phyloP scores from a whole-genome alignment of 106 monocot genomes.

The Allium sativum region DNA sequence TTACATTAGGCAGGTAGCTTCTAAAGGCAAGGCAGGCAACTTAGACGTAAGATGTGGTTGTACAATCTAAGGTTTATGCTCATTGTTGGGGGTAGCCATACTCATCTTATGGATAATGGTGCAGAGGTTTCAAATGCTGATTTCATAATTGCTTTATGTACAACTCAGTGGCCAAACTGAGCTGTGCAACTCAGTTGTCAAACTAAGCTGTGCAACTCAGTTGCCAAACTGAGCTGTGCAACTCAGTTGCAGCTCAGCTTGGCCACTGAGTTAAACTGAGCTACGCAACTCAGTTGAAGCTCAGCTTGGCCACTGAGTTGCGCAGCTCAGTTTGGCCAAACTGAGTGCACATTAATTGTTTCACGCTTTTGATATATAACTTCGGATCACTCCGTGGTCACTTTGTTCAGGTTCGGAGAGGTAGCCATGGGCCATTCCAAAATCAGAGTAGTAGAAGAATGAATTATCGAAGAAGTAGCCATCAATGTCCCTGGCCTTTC shows the following conservation, averaged over 20 bases:
- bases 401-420: slow-evolving; percentile 51
- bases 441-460: slow-evolving; percentile 49
- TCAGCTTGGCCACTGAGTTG: too few relatives aligned
- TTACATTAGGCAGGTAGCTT: slow-evolving; percentile 73
- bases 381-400: slow-evolving; percentile 38
- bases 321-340: too few relatives aligned
- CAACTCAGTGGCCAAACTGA: too few relatives aligned
- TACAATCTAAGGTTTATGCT: slow-evolving; percentile 73
- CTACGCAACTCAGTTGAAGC: too few relatives aligned
- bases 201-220: too few relatives aligned
- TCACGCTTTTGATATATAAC: too few relatives aligned
- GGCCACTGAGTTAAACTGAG: too few relatives aligned
- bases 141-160: not conserved
- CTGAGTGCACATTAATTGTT: too few relatives aligned
- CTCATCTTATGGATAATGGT: slow-evolving; percentile 67
- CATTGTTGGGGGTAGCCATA: slow-evolving; percentile 53
- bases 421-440: slow-evolving; percentile 40
- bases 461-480: slow-evolving; percentile 57
- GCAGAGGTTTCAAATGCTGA: slow-evolving; percentile 62
- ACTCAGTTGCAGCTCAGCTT: too few relatives aligned
- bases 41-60: slow-evolving; percentile 85
- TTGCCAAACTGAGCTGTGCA: too few relatives aligned
- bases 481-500: slow-evolving; percentile 65
- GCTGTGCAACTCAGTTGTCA: too few relatives aligned
- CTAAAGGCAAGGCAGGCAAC: slow-evolving; percentile 93